Conservation (phyloP, 805 yeast genomes). For the Lipomyces orientalis region DNA sequence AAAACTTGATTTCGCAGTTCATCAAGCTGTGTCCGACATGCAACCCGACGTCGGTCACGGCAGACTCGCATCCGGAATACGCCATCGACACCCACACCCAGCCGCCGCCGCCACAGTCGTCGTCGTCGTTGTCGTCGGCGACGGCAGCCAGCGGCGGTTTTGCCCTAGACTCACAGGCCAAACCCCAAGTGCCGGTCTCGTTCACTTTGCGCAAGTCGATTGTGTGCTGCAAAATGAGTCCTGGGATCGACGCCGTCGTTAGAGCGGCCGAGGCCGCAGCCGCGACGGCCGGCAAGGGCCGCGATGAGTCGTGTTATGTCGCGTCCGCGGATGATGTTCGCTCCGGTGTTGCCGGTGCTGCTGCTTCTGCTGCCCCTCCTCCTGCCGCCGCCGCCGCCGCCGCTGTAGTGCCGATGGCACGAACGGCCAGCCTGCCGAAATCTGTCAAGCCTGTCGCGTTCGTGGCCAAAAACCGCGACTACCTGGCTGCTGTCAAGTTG, state of each 20-base stretch:
- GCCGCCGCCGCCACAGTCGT: background rate
- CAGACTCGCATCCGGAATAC: constrained; percentile 68
- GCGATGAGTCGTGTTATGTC: background rate
- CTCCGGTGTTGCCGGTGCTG: background rate
- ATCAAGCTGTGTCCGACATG: constrained; percentile 37
- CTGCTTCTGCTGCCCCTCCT: background rate
- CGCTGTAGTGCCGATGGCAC: background rate
- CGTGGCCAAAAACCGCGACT: background rate
- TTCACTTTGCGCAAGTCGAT: constrained; percentile 9
- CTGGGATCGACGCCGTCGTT: constrained; percentile 6
- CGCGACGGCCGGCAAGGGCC: constrained; percentile 3
- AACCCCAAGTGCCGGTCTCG: background rate
- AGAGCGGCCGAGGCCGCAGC: constrained; percentile 8
- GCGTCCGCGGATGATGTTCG: background rate
- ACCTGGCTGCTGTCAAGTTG: background rate
- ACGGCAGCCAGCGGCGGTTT: too few species aligned
- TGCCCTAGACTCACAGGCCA: background rate
- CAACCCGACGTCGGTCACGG: constrained; percentile 69
- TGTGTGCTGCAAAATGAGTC: constrained; percentile 14
- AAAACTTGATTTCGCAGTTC: constrained; percentile 34
- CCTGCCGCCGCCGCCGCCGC: background rate
- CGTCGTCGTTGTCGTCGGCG: background rate
- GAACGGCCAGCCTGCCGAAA: background rate
- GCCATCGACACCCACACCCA: constrained; percentile 2
- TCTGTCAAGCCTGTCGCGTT: background rate